Evolutionary conservation across 78 protist species (phyloP).

Genomic region (Pelomyxa schiedti): DNA sequence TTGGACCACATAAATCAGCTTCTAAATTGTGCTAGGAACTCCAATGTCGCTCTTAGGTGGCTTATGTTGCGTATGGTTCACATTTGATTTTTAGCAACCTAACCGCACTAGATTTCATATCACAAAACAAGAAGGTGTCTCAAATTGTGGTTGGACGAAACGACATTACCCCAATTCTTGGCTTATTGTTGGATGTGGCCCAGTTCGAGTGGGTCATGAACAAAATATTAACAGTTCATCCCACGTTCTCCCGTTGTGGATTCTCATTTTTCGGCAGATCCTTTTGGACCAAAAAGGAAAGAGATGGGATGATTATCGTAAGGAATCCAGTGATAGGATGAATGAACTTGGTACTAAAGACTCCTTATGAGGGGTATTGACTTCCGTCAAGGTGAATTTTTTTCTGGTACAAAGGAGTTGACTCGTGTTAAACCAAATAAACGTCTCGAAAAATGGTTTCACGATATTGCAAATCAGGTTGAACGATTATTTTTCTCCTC

Average conservation of each 20-base stretch:
- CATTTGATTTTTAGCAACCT: conserved; percentile 6
- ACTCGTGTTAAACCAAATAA: conserved; percentile 72
- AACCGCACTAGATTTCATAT: conserved; percentile 24
- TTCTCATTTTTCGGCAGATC: no score
- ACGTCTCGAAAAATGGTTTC: conserved; percentile 78
- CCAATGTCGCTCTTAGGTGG: conserved; percentile 91
- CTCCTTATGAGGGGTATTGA: conserved; percentile 1
- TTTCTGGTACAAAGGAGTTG: conserved; percentile 75
- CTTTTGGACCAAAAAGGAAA: conserved; percentile 36
- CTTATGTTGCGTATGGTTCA: conserved; percentile 17
- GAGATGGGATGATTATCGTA: conserved; percentile 65
- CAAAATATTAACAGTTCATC: no score
- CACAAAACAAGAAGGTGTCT: conserved; percentile 22
- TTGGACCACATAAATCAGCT: conserved; percentile 58
- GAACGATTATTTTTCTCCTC: neutral
- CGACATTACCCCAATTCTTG: conserved; percentile 20
- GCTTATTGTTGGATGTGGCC: conserved; percentile 68
- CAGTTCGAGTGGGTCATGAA: conserved; percentile 79
- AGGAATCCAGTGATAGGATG: conserved; percentile 42
- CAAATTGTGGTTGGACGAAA: neutral
- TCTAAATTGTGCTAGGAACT: conserved; percentile 47
- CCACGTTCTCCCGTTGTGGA: no score
- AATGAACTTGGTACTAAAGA: conserved; percentile 52
- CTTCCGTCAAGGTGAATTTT: no score
- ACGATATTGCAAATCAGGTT: conserved; percentile 18